Evolutionary conservation across 2,329 filamentous ascomycete genomes (phyloP), one percentile per base, ranked within the genome.

Genomic region (Aspergillus sp.): DNA sequence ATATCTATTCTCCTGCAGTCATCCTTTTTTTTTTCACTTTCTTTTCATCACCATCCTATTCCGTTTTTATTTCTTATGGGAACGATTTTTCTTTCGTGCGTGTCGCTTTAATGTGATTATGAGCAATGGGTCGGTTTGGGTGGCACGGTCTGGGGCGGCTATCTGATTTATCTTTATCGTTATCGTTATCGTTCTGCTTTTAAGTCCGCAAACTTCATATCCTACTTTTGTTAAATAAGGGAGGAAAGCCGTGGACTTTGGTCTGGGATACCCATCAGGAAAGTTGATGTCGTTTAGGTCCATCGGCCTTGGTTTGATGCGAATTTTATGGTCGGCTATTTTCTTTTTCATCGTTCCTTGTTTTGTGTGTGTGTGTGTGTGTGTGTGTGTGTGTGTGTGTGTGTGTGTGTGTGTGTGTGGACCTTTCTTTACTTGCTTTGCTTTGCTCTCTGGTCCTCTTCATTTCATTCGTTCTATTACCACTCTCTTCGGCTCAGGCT

Each of bases 41-140:
- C 14, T 36, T 46, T 52, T n/a, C 4, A 29, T 29, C 26, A 7
- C 26, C 7, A 29, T 29, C 7, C 26, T 29, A 29, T 29, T 29
- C 26, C 26, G 26, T 1, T 29, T 29, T 29, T 24, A 24, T 24
- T 50, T 54, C 32, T 50, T 36, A 45, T 55, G 56, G 24, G 45
- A 51, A 36, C 49, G 42, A 56, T 61, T 56, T 58, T 45, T 59
- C 42, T 16, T 39, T 16, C 36, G 47, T 64, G 52, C 57, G 58
- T 63, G 55, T 60, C 42, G 56, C 58, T 65, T 67, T 66, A 49
- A 69, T 61, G 63, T 58, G 66, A 61, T 68, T 65, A 69, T 59
- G 67, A 69, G 65, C 65, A 67, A 69, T 68, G 65, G 63, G 60
- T 56, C 57, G 60, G 64, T 61, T 65, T 57, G 63, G 65, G 60